A percentile compares a stretch with the other conserved stretches of the same genome.
Conservation (phyloP, 768 basidiomycete species). For the Podaxis pistillaris region DNA sequence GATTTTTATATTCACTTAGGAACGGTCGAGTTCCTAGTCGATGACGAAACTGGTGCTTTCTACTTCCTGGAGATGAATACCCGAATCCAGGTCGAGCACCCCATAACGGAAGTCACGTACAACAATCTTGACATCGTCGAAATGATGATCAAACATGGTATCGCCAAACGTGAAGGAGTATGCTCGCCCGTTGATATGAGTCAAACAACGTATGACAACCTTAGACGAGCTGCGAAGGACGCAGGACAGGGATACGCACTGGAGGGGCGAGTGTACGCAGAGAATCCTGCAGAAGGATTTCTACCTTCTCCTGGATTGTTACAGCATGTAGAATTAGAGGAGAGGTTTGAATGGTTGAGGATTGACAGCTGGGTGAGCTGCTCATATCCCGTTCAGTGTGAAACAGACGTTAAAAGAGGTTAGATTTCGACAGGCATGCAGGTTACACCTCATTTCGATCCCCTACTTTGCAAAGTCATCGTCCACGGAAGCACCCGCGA, state of each 20-base stretch:
- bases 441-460: conserved; percentile 55
- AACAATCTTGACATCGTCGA: conserved; percentile 60
- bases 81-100: conserved; percentile 69
- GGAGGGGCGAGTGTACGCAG: conserved; percentile 60
- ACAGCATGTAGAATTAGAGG: conserved; percentile 46
- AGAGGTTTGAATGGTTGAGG: conserved; percentile 48
- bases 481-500: conserved; percentile 45
- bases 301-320: conserved; percentile 59
- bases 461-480: conserved; percentile 59
- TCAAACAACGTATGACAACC: conserved; percentile 35
- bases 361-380: conserved; percentile 55
- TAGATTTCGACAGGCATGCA: conserved; percentile 49
- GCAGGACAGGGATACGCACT: conserved; percentile 38
- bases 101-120: conserved; percentile 57
- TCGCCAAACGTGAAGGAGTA: conserved; percentile 29
- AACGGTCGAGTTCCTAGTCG: conserved; percentile 67
- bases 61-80: conserved; percentile 77
- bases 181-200: conserved; percentile 28
- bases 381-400: no score
- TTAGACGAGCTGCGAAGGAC: conserved; percentile 10
- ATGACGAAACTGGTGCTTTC: conserved; percentile 49
- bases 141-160: conserved; percentile 61
- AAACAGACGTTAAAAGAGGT: background rate
- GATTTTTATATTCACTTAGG: conserved; percentile 31
- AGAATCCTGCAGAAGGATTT: conserved; percentile 58